Evolutionary conservation across 1,284 basidiomycete species (phyloP).

Genomic region (Malassezia psittaci): DNA sequence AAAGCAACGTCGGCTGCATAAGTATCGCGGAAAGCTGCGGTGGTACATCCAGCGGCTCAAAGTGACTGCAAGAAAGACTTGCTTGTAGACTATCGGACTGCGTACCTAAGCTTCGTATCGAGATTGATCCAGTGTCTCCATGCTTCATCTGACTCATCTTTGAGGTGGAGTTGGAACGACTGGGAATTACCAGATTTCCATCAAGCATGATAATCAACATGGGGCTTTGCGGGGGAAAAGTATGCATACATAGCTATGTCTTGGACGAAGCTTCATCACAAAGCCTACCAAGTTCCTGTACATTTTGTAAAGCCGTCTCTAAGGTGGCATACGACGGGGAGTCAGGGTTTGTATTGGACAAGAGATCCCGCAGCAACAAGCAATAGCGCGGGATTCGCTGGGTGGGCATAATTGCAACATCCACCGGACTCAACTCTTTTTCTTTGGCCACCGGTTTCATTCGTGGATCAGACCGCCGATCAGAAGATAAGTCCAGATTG

Average conservation of each 20-base stretch:
- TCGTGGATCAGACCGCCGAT: conserved; percentile 3
- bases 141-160: too few relatives aligned
- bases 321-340: conserved; percentile 24
- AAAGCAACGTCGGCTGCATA: too few relatives aligned
- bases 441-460: background rate
- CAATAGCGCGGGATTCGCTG: conserved; percentile 38
- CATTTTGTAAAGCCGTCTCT: conserved; percentile 6
- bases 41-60: too few relatives aligned
- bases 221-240: background rate
- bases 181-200: too few relatives aligned
- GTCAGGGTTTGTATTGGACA: conserved; percentile 31
- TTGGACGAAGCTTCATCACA: conserved; percentile 13
- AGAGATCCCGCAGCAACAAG: conserved; percentile 34
- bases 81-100: too few relatives aligned
- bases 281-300: conserved; percentile 15
- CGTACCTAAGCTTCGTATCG: too few relatives aligned
- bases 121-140: too few relatives aligned
- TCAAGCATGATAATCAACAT: too few relatives aligned
- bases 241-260: background rate
- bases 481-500: conserved; percentile 13
- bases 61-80: too few relatives aligned
- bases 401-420: conserved; percentile 43
- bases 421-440: conserved; percentile 34
- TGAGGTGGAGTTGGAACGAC: too few relatives aligned
- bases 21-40: too few relatives aligned